Percentiles rank a stretch among this genome's conserved stretches.
Conservation (phyloP, 108 stramenopile species). For the Nannochloropsis salina region DNA sequence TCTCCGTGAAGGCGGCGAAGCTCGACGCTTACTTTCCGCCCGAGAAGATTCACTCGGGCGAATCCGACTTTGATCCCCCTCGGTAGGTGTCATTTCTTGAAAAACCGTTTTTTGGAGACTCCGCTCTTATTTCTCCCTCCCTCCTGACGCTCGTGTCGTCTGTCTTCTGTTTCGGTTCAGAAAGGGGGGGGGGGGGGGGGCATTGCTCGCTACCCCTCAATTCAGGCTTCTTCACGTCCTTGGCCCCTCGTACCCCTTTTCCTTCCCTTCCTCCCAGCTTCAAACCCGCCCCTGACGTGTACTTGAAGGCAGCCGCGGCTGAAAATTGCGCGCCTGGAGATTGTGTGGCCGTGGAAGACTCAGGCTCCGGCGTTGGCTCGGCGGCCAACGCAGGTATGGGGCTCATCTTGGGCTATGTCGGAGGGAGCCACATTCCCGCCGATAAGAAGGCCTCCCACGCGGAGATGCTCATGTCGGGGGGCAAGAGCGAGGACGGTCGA, state of each 20-base stretch:
- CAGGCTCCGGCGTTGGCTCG: constrained; percentile 48
- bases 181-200: too few relatives aligned
- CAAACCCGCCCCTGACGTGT: constrained; percentile 51
- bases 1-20: constrained; percentile 35
- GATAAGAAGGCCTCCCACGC: constrained; percentile 43
- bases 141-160: too few relatives aligned
- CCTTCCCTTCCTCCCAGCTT: constrained; percentile 24
- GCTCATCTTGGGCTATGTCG: constrained; percentile 45
- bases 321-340: constrained; percentile 40
- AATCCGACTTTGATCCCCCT: constrained; percentile 43
- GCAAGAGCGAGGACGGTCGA: constrained; percentile 27
- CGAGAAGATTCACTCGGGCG: constrained; percentile 49
- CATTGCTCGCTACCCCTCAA: too few relatives aligned
- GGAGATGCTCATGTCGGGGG: constrained; percentile 45
- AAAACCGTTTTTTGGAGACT: too few relatives aligned
- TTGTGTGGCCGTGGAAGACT: constrained; percentile 51
- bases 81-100: too few relatives aligned
- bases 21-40: constrained; percentile 47
- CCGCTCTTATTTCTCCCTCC: too few relatives aligned
- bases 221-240: too few relatives aligned
- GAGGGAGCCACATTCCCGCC: constrained; percentile 38
- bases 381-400: constrained; percentile 49
- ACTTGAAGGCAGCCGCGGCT: constrained; percentile 47
- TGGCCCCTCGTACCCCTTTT: too few relatives aligned
- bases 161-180: too few relatives aligned